These are phyloP conservation scores for Sphagnum tenellum DNA, from an alignment of 225 moss, liverwort and hornwort species.

Conservation along the genomic window DNA sequence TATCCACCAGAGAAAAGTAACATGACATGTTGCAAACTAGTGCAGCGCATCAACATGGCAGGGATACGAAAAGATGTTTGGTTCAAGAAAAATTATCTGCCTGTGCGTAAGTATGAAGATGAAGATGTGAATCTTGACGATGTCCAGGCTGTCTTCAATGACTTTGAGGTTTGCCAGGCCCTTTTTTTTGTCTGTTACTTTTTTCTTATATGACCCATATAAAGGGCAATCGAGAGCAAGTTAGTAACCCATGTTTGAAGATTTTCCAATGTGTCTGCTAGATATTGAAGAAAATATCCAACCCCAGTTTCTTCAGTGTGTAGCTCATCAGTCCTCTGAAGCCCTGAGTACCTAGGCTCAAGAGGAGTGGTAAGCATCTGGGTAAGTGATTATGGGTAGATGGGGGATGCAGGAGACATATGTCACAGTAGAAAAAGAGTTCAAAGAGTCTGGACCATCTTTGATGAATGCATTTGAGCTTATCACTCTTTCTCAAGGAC, in stretches of 20 bases:
- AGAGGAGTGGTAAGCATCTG: too few relatives aligned
- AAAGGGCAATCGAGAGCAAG: too few relatives aligned
- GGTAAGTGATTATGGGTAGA: too few relatives aligned
- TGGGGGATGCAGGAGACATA: constrained; percentile 57
- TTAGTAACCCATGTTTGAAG: background rate
- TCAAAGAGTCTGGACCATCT: constrained; percentile 65
- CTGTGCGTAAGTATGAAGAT: constrained; percentile 68
- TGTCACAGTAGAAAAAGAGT: constrained; percentile 56
- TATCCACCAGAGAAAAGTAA: constrained; percentile 6
- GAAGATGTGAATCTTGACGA: constrained; percentile 76
- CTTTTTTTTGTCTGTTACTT: background rate
- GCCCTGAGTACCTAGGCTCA: too few relatives aligned
- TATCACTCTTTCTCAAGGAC: constrained; percentile 89
- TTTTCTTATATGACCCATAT: too few relatives aligned
- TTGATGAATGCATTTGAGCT: constrained; percentile 99
- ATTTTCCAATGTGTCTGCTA: background rate
- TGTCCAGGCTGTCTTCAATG: constrained; percentile 86
- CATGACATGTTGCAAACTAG: constrained; percentile 27
- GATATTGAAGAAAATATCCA: background rate
- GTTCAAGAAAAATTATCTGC: constrained; percentile 77
- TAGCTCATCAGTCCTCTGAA: too few relatives aligned
- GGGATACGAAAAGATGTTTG: constrained; percentile 75
- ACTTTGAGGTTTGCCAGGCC: constrained; percentile 52
- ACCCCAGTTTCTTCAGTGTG: background rate
- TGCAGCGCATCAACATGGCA: constrained; percentile 90